Percentiles rank a stretch among this genome's conserved stretches.
Evolutionary conservation across 2,329 filamentous ascomycete species (phyloP).

Genomic region (Bertia moriformis): DNA sequence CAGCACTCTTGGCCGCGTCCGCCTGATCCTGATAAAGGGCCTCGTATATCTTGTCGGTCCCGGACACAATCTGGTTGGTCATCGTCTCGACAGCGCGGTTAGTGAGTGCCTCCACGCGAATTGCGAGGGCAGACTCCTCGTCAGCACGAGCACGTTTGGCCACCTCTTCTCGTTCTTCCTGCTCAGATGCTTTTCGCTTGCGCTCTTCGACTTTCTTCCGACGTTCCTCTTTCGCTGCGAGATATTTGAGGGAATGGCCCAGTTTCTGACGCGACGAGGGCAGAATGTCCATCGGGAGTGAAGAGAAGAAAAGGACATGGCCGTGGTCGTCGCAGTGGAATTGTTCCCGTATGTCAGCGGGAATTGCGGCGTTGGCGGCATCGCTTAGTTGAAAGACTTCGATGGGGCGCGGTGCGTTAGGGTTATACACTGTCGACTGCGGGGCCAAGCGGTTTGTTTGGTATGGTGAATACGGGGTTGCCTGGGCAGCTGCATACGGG

Average conservation of each 20-base stretch:
- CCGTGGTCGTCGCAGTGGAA: constrained; percentile 66
- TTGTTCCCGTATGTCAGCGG: constrained; percentile 52
- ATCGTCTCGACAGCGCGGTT: constrained; percentile 2
- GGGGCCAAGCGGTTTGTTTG: constrained; percentile 15
- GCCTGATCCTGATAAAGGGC: neutral
- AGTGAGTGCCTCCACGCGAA: constrained; percentile 7
- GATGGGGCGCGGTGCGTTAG: constrained; percentile 44
- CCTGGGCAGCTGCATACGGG: constrained; percentile 9
- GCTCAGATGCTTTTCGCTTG: constrained; percentile 17
- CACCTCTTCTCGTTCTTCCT: constrained; percentile 10
- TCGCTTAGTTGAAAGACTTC: constrained; percentile 71
- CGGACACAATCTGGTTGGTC: neutral
- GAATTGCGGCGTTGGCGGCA: constrained; percentile 57
- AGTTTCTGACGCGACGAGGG: constrained; percentile 11
- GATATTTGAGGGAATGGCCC: constrained; percentile 25
- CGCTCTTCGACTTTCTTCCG: constrained; percentile 16
- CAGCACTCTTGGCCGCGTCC: neutral
- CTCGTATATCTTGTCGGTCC: neutral
- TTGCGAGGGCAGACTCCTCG: constrained; percentile 8
- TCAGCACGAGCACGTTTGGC: constrained; percentile 14
- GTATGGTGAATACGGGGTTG: constrained; percentile 20
- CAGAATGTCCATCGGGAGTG: constrained; percentile 48
- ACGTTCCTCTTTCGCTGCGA: constrained; percentile 22
- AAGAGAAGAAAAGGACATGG: constrained; percentile 69
- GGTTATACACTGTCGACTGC: constrained; percentile 45